phyloP scores from a whole-genome alignment of 2,329 filamentous ascomycete species.

The Daldinia sp. region DNA sequence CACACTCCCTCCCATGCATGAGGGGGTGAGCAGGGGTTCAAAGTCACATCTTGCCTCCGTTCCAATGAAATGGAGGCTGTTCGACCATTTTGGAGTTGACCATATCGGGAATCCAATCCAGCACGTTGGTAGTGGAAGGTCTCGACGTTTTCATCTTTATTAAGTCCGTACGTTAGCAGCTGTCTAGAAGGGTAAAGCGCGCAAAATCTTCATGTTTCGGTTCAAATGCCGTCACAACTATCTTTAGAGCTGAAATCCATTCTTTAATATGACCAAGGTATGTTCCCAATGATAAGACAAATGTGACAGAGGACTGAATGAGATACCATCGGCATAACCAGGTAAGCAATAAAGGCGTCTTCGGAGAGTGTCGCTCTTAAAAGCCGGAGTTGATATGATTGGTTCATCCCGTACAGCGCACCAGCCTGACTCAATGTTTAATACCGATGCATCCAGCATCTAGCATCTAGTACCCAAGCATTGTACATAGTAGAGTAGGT shows the following conservation, averaged over 20 bases:
- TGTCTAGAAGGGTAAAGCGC: conserved; percentile 3
- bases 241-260: conserved; percentile 30
- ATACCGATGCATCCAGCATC: conserved; percentile 27
- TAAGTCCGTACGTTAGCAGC: conserved; percentile 11
- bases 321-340: conserved; percentile 2
- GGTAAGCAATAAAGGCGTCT: conserved; percentile 6
- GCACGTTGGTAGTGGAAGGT: conserved; percentile 30
- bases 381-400: conserved; percentile 22
- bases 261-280: not conserved
- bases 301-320: not conserved
- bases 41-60: conserved; percentile 36
- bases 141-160: conserved; percentile 34
- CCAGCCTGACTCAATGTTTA: conserved; percentile 23
- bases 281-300: conserved; percentile 6
- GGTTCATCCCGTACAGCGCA: conserved; percentile 22
- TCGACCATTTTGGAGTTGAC: conserved; percentile 47
- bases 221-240: conserved; percentile 14
- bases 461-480: not conserved
- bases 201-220: conserved; percentile 17
- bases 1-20: conserved; percentile 29
- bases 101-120: conserved; percentile 44
- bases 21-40: conserved; percentile 39
- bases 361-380: conserved; percentile 27
- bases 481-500: no score
- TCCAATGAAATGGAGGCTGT: conserved; percentile 41